Base-by-base conservation (phyloP, 805 yeast species). In the Candida coquimbonensis region DNA sequence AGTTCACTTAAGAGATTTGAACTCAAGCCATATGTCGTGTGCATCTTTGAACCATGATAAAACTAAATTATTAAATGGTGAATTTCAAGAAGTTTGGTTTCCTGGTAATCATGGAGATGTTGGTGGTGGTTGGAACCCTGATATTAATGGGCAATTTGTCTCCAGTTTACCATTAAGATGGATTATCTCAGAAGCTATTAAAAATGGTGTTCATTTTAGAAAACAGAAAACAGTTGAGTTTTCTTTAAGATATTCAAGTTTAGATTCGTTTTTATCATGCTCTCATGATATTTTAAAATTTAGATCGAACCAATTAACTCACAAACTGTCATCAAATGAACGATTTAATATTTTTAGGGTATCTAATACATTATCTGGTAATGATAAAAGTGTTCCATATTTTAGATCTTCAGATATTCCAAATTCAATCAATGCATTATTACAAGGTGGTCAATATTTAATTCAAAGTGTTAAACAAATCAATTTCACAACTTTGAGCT, bases 21-120 rank as follows among this genome's bases (percentile, higher is more conserved):
- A 33, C 9, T 25, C 36, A n/a, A 35, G 39, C 17, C 43, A 43
- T 17, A 34, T 40, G 8, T 37, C 52, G 1, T 45, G 42, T 11
- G 21, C 51, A 5, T 47, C 47, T 9, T 26, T 43, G 16, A 59
- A 49, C 25, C 40, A 32, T 38, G 65, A 47, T 54, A 64, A 44
- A 63, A 56, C 43, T 1, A 52, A 49, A 17, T 39, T 56, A 3
- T 38, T 59, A 24, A 48, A 45, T 38, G 60, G 55, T 9, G 76
- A 73, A 51, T 53, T 74, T 32, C 56, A 72, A 14, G 87, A 82
- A 53, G 55, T 76, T 37, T 82, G 83, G 82, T 82, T 82, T 53
- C 77, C 84, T 1, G 89, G 87, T 2, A 77, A 78, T 55, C 88
- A 82, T 60, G 69, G 82, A 9, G 87, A 82, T 60, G 64, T 78